Evolutionary conservation across 441 rosid species (phyloP).

Genomic region (Jatropha podagrica): DNA sequence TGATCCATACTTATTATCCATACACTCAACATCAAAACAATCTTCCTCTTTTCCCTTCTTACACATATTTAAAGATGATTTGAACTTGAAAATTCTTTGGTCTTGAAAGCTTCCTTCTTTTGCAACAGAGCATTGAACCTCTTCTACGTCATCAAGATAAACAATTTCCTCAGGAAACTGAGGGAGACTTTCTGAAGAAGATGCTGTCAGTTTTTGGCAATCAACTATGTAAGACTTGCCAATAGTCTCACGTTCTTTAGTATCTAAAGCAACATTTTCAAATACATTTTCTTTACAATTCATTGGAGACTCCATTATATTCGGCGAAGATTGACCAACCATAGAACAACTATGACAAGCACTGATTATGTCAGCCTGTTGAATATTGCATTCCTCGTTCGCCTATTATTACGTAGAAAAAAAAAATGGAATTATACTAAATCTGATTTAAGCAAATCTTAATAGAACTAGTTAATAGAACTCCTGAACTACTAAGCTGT

Average conservation of each 20-base stretch:
- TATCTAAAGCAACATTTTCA: conserved; percentile 20
- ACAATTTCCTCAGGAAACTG: conserved; percentile 40
- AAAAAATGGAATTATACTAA: neutral
- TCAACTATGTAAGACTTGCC: conserved; percentile 7
- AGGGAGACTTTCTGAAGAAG: conserved; percentile 44
- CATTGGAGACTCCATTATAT: conserved; percentile 17
- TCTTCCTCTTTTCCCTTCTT: conserved; percentile 13
- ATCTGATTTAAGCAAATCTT: neutral
- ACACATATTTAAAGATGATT: conserved; percentile 17
- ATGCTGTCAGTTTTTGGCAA: conserved; percentile 22
- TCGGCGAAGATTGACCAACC: conserved; percentile 32
- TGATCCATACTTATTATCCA: conserved; percentile 9
- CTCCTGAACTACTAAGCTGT: no score
- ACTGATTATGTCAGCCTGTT: conserved; percentile 7
- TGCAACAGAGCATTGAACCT: conserved; percentile 34
- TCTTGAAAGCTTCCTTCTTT: conserved; percentile 43
- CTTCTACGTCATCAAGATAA: conserved; percentile 55
- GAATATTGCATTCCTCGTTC: conserved; percentile 11
- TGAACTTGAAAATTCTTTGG: conserved; percentile 67
- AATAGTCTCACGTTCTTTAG: conserved; percentile 25
- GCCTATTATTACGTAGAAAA: conserved; percentile 23
- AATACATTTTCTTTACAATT: conserved; percentile 20
- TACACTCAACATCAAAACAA: conserved; percentile 2
- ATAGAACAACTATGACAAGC: conserved; percentile 27
- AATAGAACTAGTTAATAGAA: no score